These are phyloP conservation scores for Calycina herbarum DNA, from an alignment of 2,329 filamentous ascomycete genomes.

Conservation along the genomic window DNA sequence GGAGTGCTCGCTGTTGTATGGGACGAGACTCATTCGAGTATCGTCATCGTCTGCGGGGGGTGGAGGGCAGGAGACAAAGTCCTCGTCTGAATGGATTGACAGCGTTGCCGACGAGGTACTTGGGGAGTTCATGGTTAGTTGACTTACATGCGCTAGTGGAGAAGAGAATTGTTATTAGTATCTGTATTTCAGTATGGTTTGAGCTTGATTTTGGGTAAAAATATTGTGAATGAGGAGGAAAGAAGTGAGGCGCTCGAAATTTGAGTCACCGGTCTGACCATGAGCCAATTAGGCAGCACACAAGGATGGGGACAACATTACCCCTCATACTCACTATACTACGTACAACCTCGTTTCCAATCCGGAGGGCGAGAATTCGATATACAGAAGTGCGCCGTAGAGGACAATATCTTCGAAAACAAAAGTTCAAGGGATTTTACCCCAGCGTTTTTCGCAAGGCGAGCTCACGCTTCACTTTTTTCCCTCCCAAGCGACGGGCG, in stretches of 20 bases:
- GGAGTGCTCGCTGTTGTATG: neutral
- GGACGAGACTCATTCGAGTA: neutral
- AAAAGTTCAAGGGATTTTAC: too few relatives aligned
- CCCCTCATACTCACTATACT: neutral
- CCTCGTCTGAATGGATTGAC: slow-evolving; percentile 14
- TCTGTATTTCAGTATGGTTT: neutral
- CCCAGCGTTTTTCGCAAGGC: too few relatives aligned
- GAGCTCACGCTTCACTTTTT: too few relatives aligned
- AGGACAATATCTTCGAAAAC: too few relatives aligned
- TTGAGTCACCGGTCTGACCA: slow-evolving; percentile 1
- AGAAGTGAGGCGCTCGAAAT: slow-evolving; percentile 6
- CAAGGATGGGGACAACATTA: neutral
- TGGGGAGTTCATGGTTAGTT: slow-evolving; percentile 12
- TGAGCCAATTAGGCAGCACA: slow-evolving; percentile 2
- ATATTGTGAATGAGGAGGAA: neutral
- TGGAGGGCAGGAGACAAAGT: too few relatives aligned
- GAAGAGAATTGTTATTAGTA: neutral
- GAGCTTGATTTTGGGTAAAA: neutral
- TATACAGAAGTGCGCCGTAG: too few relatives aligned
- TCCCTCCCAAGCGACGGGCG: too few relatives aligned
- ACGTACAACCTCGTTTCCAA: neutral
- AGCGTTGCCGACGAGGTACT: slow-evolving; percentile 16
- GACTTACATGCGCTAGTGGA: slow-evolving; percentile 10
- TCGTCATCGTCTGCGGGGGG: neutral
- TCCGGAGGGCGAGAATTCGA: too few relatives aligned